These are phyloP conservation scores for Aristolochia fimbriata DNA, from an alignment of 164 flowering plant genomes.

Conservation along the genomic window DNA sequence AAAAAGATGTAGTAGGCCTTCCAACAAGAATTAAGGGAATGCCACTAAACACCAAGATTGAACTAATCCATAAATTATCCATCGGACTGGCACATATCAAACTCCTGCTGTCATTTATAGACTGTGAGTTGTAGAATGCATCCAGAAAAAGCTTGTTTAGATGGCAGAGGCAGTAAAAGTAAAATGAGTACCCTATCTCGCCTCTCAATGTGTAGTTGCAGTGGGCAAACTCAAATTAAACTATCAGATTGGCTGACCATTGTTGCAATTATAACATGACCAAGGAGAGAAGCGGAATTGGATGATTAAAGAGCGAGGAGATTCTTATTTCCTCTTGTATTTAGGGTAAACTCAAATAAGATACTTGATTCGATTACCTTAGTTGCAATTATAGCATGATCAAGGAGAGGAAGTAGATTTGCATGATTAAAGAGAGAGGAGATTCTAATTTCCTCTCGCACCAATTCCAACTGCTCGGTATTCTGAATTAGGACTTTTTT, in stretches of 20 bases:
- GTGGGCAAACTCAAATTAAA: not conserved
- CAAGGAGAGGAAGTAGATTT: slow-evolving; percentile 91
- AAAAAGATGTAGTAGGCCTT: too few relatives aligned
- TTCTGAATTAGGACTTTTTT: slow-evolving; percentile 87
- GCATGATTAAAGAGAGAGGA: slow-evolving; percentile 81
- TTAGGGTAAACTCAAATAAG: not conserved
- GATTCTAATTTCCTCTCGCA: slow-evolving; percentile 85
- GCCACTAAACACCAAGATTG: too few relatives aligned
- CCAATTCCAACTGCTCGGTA: slow-evolving; percentile 80
- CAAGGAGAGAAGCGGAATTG: slow-evolving; percentile 86
- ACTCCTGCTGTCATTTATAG: too few relatives aligned
- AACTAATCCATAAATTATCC: too few relatives aligned
- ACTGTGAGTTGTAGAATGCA: too few relatives aligned
- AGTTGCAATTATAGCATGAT: slow-evolving; percentile 85
- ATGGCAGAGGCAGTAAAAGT: too few relatives aligned
- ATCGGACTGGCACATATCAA: too few relatives aligned
- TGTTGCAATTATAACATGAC: slow-evolving; percentile 83
- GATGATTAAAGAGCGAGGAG: slow-evolving; percentile 77
- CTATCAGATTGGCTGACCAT: slow-evolving; percentile 35
- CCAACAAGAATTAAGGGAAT: too few relatives aligned
- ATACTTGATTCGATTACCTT: slow-evolving; percentile 37
- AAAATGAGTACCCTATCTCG: too few relatives aligned
- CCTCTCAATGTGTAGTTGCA: too few relatives aligned
- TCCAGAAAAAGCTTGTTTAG: too few relatives aligned
- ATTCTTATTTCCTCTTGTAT: slow-evolving; percentile 70